Evolutionary conservation across 345 rosid genomes (phyloP).

Genomic region (Punica granatum): DNA sequence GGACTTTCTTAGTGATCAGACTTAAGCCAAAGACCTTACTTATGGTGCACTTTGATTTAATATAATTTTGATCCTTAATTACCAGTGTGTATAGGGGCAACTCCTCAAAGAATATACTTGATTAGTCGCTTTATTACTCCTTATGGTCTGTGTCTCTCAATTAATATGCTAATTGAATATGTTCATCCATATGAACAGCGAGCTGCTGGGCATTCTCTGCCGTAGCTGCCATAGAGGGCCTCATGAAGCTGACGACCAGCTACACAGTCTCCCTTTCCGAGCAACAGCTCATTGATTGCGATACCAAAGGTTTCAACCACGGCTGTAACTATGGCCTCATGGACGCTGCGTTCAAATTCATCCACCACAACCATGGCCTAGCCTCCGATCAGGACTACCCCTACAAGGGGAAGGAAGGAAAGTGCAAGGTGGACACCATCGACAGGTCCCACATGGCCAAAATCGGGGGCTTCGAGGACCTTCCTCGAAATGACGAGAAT

Average conservation of each 20-base stretch:
- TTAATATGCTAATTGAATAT: background rate
- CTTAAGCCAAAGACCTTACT: no score
- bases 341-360: slow-evolving; percentile 49
- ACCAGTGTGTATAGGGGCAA: no score
- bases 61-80: no score
- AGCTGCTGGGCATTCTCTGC: slow-evolving; percentile 81
- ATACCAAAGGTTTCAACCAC: slow-evolving; percentile 7
- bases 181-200: slow-evolving; percentile 15
- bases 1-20: no score
- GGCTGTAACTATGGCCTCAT: slow-evolving; percentile 54
- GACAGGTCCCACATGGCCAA: slow-evolving; percentile 10
- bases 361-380: slow-evolving; percentile 32
- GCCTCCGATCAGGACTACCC: slow-evolving; percentile 43
- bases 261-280: slow-evolving; percentile 46
- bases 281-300: slow-evolving; percentile 62
- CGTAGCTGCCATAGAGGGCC: slow-evolving; percentile 56
- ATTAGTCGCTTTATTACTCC: background rate
- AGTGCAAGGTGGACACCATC: slow-evolving; percentile 21
- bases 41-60: no score
- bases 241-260: slow-evolving; percentile 43
- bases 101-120: no score
- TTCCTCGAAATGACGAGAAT: slow-evolving; percentile 37
- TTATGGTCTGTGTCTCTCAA: background rate
- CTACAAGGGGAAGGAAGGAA: slow-evolving; percentile 27
- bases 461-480: slow-evolving; percentile 37